Percentiles rank a stretch among this genome's conserved stretches.
Conservation (phyloP, 2,329 filamentous ascomycete genomes). For the Xylaria digitata region DNA sequence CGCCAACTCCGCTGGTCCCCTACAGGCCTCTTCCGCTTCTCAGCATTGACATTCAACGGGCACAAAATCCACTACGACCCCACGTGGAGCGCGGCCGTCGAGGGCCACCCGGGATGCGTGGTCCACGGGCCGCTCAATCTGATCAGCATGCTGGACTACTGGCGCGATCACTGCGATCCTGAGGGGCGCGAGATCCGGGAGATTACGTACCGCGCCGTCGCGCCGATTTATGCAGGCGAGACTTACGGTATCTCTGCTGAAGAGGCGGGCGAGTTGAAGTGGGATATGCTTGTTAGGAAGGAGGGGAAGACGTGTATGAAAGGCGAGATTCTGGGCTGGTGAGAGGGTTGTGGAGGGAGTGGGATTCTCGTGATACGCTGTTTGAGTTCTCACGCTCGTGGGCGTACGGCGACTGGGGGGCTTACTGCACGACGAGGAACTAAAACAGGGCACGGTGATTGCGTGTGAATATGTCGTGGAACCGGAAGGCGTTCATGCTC, state of each 20-base stretch:
- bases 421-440: neutral
- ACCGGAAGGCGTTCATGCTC: neutral
- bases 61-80: conserved; percentile 87
- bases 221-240: conserved; percentile 77
- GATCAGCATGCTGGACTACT: conserved; percentile 76
- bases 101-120: conserved; percentile 76
- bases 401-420: neutral
- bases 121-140: conserved; percentile 86
- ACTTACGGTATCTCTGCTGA: conserved; percentile 69
- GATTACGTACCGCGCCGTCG: conserved; percentile 75
- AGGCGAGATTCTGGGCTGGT: conserved; percentile 46
- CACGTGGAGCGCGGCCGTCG: conserved; percentile 70
- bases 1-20: conserved; percentile 58
- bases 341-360: neutral
- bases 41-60: conserved; percentile 85
- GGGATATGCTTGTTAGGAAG: conserved; percentile 62
- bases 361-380: neutral
- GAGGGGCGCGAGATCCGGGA: conserved; percentile 44
- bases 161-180: conserved; percentile 61
- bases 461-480: neutral
- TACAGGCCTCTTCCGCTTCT: conserved; percentile 79
- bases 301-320: conserved; percentile 53
- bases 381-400: neutral
- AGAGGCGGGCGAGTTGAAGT: conserved; percentile 56
- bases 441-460: neutral